Percentiles rank a stretch among this genome's conserved stretches.
Conservation (phyloP, 108 stramenopile species). For the Stephanodiscus minutulus region DNA sequence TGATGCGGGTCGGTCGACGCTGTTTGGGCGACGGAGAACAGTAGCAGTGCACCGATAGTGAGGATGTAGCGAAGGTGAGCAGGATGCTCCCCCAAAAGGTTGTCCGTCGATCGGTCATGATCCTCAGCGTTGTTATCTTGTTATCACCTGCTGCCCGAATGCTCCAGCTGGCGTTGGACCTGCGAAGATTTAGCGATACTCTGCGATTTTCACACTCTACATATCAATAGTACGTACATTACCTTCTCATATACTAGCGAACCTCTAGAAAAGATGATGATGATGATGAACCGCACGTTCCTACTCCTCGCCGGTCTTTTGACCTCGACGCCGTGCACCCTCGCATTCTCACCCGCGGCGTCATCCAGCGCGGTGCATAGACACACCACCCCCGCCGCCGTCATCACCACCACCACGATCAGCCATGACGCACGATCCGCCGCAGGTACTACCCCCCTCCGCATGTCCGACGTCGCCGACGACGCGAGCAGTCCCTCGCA, state of each 20-base stretch:
- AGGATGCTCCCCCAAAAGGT: neutral
- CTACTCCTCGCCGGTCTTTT: slow-evolving; percentile 10
- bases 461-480: slow-evolving; percentile 21
- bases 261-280: too few species aligned
- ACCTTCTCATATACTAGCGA: too few species aligned
- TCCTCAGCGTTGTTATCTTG: too few species aligned
- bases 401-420: neutral
- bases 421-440: neutral
- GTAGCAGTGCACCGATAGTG: neutral
- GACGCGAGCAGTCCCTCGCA: slow-evolving; percentile 36
- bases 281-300: slow-evolving; percentile 3
- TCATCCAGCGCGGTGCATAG: neutral
- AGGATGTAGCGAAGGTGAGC: neutral
- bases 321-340: slow-evolving; percentile 13
- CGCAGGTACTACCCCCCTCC: neutral
- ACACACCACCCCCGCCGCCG: neutral
- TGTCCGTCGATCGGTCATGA: too few species aligned
- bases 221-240: too few species aligned
- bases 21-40: neutral
- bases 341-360: slow-evolving; percentile 14
- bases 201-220: too few species aligned
- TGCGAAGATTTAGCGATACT: too few species aligned
- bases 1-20: neutral
- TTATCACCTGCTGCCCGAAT: too few species aligned
- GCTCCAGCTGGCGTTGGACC: too few species aligned